phyloP scores from a whole-genome alignment of 78 protist species.

The Dictyostelium firmibasis region DNA sequence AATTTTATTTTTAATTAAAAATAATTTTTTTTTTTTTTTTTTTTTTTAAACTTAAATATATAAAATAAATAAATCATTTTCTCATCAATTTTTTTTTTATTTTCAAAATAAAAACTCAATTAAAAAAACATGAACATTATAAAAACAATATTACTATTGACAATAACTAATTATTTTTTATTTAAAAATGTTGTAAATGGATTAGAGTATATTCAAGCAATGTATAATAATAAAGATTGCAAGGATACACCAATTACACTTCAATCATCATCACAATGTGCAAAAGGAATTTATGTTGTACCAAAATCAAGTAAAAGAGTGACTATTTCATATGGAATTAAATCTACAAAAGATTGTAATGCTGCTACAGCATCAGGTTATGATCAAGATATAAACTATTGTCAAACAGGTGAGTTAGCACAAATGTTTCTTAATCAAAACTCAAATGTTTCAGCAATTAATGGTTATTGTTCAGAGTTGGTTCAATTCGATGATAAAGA shows the following conservation, averaged over 20 bases:
- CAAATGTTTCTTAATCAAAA: neutral
- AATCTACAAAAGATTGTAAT: neutral
- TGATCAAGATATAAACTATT: neutral
- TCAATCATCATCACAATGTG: neutral
- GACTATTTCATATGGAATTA: neutral
- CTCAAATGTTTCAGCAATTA: neutral
- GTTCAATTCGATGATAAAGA: neutral
- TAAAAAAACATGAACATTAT: neutral
- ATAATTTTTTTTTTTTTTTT: too few relatives aligned
- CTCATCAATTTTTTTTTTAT: too few relatives aligned
- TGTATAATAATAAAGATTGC: neutral
- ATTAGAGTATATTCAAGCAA: neutral
- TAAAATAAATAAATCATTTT: too few relatives aligned
- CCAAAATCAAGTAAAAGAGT: neutral
- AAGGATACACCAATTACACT: neutral
- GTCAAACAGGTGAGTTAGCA: neutral
- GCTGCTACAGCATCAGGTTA: neutral
- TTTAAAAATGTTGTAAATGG: neutral
- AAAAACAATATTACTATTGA: neutral
- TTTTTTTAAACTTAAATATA: too few relatives aligned
- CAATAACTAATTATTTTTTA: neutral
- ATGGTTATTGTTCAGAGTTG: conserved; percentile 1
- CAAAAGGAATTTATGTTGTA: neutral
- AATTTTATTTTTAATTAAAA: neutral
- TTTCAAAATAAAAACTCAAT: too few relatives aligned